Evolutionary conservation across 2,329 filamentous ascomycete genomes (phyloP), one percentile per base, ranked within the genome.

Genomic region (Knoxdaviesia capensis): DNA sequence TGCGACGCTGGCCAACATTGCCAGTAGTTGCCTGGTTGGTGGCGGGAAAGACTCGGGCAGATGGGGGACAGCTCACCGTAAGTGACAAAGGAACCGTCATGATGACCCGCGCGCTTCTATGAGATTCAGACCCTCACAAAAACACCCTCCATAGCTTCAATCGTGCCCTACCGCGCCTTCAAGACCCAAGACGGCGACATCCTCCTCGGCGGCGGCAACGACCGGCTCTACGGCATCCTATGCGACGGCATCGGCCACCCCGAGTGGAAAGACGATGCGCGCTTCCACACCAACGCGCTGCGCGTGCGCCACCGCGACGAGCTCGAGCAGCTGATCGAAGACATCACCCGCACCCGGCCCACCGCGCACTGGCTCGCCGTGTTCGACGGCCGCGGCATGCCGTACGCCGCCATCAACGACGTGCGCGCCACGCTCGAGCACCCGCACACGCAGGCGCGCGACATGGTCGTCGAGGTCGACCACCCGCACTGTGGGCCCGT

Each of bases 61-160:
- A 48, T 96, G 90, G 88, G 90, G 90, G 6, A 98, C 90, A 4
- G 88, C 88, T 37, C 90, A 98, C 65, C 90, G 82, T 84, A 64
- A 61, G 63, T 60, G 20, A 20, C 20, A 20, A 20, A 20, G 20
- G 34, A 35, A 11, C 34, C 34, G 34, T 3, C 11, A 9, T 9
- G 3, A 2, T 8, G 34, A 35, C 7, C 34, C 7, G 34, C 3
- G 34, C 34, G n/a, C 8, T 8, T 3, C 34, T 8, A n/a, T 8
- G 34, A n/a, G 34, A 2, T 3, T 8, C n/a, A 8, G 7, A 8
- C 2, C 8, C 34, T 35, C 3, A 34, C 3, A 20, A 20, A 20
- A 20, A 20, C 20, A 20, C 20, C 2, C 3, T 20, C 20, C 11
- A 8, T 45, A 87, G 82, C 88, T n/a, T 93, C 85, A 0, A 96